phyloP scores from a whole-genome alignment of 73 alveolate genomes.

The Halteria grandinella region DNA sequence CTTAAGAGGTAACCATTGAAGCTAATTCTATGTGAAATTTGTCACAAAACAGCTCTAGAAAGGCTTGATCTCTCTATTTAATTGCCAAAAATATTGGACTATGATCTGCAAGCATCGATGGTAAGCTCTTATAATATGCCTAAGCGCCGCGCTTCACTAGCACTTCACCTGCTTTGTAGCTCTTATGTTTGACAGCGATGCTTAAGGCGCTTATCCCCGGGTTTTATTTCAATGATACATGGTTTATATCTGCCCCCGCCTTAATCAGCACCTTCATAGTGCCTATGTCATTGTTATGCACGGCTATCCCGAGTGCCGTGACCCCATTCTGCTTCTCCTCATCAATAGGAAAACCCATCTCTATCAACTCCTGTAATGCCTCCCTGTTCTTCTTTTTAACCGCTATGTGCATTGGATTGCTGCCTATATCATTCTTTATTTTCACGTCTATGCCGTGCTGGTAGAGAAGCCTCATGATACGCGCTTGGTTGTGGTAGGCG shows the following conservation, averaged over 20 bases:
- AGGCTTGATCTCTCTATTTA: too few relatives aligned
- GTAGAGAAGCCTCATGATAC: conserved; percentile 8
- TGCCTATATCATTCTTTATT: conserved; percentile 5
- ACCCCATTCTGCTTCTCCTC: conserved; percentile 29
- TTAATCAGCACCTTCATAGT: background rate
- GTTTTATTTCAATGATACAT: too few relatives aligned
- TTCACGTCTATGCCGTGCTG: conserved; percentile 27
- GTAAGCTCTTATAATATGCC: too few relatives aligned
- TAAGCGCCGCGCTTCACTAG: too few relatives aligned
- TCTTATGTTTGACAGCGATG: too few relatives aligned
- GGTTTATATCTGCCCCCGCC: conserved; percentile 51
- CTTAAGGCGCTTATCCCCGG: too few relatives aligned
- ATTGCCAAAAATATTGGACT: too few relatives aligned
- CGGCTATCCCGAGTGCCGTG: conserved; percentile 54
- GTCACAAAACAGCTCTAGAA: too few relatives aligned
- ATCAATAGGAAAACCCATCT: conserved; percentile 35
- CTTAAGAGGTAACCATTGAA: too few relatives aligned
- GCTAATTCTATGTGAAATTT: too few relatives aligned
- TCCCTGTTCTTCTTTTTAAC: conserved; percentile 19
- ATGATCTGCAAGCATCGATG: too few relatives aligned
- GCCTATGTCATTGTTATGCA: background rate
- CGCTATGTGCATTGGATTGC: conserved; percentile 53
- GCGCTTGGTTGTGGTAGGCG: conserved; percentile 25
- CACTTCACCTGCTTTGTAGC: too few relatives aligned
- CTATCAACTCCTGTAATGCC: conserved; percentile 17